phyloP scores from a whole-genome alignment of 352 stramenopile species.

The Globisporangium okanoganense region DNA sequence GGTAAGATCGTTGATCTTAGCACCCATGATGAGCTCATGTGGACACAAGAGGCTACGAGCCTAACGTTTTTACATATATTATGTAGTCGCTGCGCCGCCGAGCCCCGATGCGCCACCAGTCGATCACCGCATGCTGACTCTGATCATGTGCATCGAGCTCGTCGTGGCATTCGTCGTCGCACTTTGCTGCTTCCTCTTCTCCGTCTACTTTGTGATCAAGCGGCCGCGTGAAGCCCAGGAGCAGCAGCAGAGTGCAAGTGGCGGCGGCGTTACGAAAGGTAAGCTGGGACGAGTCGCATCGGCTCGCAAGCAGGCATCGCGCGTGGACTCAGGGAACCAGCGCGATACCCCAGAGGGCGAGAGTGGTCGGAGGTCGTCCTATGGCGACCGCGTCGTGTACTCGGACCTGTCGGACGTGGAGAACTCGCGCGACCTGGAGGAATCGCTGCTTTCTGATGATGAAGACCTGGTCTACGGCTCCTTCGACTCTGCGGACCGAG shows the following conservation, averaged over 20 bases:
- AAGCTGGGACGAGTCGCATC: slow-evolving; percentile 11
- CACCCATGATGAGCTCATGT: neutral
- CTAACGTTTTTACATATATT: neutral
- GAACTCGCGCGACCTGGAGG: slow-evolving; percentile 52
- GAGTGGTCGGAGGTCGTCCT: slow-evolving; percentile 5
- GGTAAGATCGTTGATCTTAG: slow-evolving; percentile 22
- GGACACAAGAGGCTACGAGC: neutral
- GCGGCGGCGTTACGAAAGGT: neutral
- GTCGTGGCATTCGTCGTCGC: slow-evolving; percentile 80
- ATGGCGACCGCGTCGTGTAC: slow-evolving; percentile 14
- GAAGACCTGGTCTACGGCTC: slow-evolving; percentile 70
- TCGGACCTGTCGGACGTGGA: slow-evolving; percentile 11
- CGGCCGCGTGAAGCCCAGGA: slow-evolving; percentile 42
- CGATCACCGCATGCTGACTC: slow-evolving; percentile 76
- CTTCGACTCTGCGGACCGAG: slow-evolving; percentile 24
- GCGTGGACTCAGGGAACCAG: neutral
- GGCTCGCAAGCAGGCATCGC: slow-evolving; percentile 8
- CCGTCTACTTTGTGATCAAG: slow-evolving; percentile 86
- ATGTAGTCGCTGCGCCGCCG: slow-evolving; percentile 50
- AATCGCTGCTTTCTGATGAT: slow-evolving; percentile 63
- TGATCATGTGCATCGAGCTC: slow-evolving; percentile 86
- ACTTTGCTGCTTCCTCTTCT: slow-evolving; percentile 81
- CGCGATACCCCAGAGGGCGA: neutral
- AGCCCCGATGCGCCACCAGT: slow-evolving; percentile 74
- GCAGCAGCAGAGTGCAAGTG: neutral